Conservation (phyloP, 75 land plant genomes). For the Pseudotsuga menziesii region DNA sequence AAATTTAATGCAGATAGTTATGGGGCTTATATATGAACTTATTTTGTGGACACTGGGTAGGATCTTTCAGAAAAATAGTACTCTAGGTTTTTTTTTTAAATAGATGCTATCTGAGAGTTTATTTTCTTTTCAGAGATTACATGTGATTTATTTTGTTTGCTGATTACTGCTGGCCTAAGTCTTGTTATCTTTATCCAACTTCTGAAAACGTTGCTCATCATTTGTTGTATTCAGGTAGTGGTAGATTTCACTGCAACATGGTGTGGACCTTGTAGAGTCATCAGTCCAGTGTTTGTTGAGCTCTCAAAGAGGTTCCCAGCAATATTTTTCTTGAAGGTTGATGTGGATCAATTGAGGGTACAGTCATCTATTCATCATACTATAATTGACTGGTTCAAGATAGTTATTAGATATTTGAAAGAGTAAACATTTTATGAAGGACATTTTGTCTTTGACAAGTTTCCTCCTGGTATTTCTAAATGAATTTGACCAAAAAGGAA, state of each 20-base stretch:
- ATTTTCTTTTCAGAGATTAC: too few relatives aligned
- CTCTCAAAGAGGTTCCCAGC: conserved; percentile 36
- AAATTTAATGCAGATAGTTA: too few relatives aligned
- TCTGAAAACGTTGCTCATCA: background rate
- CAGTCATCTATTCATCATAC: background rate
- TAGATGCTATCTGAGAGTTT: too few relatives aligned
- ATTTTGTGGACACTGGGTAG: too few relatives aligned
- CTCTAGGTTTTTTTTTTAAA: too few relatives aligned
- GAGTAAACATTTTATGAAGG: too few relatives aligned
- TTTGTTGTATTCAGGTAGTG: conserved; percentile 39
- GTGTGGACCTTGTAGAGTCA: conserved; percentile 79
- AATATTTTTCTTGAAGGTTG: conserved; percentile 58
- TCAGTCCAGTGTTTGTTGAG: conserved; percentile 40
- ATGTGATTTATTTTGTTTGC: too few relatives aligned
- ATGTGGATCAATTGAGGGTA: conserved; percentile 61
- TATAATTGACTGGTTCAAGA: too few relatives aligned
- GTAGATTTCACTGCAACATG: conserved; percentile 81
- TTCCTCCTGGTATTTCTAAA: background rate
- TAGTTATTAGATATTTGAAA: too few relatives aligned
- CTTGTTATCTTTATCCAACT: background rate
- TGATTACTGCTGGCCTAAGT: too few relatives aligned
- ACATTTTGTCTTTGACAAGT: background rate
- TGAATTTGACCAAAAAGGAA: background rate
- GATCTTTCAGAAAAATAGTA: too few relatives aligned
- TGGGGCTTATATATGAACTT: too few relatives aligned